A percentile compares a stretch with the other conserved stretches of the same genome.
phyloP scores from a whole-genome alignment of 176 grass and related monocot species.

The Stipa capillata region DNA sequence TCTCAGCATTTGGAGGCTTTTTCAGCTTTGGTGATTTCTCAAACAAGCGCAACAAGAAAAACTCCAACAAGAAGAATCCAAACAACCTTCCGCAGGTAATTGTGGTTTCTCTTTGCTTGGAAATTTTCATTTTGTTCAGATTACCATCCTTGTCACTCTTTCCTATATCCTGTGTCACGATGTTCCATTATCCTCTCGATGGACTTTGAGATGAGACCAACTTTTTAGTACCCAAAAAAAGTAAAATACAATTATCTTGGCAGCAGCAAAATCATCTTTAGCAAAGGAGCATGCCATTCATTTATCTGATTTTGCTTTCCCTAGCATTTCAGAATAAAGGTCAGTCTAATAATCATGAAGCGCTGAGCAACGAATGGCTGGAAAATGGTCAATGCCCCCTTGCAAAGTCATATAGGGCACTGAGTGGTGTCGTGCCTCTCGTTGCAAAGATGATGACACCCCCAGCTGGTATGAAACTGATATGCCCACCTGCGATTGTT shows the following conservation, averaged over 20 bases:
- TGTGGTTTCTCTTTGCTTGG: not conserved
- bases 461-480: conserved; percentile 57
- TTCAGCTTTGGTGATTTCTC: conserved; percentile 71
- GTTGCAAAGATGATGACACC: conserved; percentile 65
- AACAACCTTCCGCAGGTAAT: conserved; percentile 54
- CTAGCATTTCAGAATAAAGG: conserved; percentile 49
- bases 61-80: conserved; percentile 50
- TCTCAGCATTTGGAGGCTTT: conserved; percentile 80
- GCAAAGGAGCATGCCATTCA: not conserved
- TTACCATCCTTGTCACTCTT: not conserved
- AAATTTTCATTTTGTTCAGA: not conserved
- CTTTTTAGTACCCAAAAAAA: conserved; percentile 12
- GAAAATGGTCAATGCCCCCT: conserved; percentile 76
- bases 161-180: not conserved
- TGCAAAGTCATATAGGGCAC: conserved; percentile 58
- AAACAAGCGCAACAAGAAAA: conserved; percentile 62
- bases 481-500: conserved; percentile 57
- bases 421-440: conserved; percentile 53
- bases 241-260: not conserved
- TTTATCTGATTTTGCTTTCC: conserved; percentile 8
- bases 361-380: conserved; percentile 70
- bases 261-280: not conserved
- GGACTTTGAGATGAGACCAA: not conserved
- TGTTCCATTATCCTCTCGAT: not conserved
- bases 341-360: conserved; percentile 47